Conservation (phyloP, 2,329 filamentous ascomycete genomes). For the Fusarium marasasianum region DNA sequence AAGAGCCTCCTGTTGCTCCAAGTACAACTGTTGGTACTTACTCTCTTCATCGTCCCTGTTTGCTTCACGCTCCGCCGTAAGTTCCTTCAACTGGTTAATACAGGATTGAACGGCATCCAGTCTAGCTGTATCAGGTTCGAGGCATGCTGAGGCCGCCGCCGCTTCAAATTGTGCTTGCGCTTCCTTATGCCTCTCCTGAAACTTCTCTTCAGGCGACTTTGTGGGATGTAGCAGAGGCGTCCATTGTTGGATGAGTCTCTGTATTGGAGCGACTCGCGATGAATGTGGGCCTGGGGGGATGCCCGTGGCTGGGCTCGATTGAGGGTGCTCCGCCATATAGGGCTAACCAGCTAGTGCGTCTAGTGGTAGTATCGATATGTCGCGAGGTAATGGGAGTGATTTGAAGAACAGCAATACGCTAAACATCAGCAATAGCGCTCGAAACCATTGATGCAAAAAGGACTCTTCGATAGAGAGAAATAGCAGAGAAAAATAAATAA, state of each 20-base stretch:
- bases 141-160: not conserved
- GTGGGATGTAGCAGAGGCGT: not conserved
- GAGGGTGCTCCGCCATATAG: not conserved
- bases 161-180: not conserved
- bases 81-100: fast-evolving
- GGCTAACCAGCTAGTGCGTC: not conserved
- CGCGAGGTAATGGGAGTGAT: no score
- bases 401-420: no score
- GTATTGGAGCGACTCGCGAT: not conserved
- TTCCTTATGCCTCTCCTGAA: fast-evolving
- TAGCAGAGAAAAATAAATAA: not conserved
- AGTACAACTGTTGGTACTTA: not conserved
- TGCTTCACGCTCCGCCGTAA: not conserved
- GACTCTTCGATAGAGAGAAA: fast-evolving
- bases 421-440: no score
- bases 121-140: fast-evolving
- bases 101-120: not conserved
- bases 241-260: not conserved
- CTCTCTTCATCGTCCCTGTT: not conserved
- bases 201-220: not conserved
- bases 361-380: not conserved
- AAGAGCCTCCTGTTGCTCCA: not conserved
- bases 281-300: not conserved
- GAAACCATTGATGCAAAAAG: fast-evolving
- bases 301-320: no score